Evolutionary conservation across 495 filamentous ascomycete genomes (phyloP).

Genomic region (Sphaerosporella brunnea): DNA sequence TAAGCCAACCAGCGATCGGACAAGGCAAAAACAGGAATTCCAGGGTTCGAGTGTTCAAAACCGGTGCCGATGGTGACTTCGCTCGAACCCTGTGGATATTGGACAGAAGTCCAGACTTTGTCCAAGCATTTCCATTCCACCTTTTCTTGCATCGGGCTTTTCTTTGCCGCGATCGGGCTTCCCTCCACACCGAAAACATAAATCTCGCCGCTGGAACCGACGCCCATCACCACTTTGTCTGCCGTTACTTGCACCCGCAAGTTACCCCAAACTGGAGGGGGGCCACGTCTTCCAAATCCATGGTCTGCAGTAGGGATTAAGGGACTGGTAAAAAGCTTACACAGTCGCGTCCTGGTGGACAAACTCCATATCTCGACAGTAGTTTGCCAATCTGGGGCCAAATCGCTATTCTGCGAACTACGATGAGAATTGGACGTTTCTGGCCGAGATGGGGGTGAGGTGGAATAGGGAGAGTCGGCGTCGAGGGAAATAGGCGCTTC

Average conservation of each 20-base stretch:
- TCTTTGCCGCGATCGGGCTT: constrained; percentile 8
- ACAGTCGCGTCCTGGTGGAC: constrained; percentile 9
- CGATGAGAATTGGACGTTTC: constrained; percentile 21
- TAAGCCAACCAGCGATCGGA: constrained; percentile 71
- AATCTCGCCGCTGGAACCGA: constrained; percentile 24
- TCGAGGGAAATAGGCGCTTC: constrained; percentile 18
- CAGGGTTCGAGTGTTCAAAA: not conserved
- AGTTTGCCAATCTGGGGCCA: constrained; percentile 23
- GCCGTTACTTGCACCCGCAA: constrained; percentile 27
- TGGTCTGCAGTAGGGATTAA: constrained; percentile 22
- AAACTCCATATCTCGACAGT: constrained; percentile 26
- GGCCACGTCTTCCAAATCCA: constrained; percentile 17
- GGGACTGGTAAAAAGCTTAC: constrained; percentile 20
- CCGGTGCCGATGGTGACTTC: not conserved
- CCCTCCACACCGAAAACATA: constrained; percentile 21
- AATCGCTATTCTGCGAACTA: constrained; percentile 14
- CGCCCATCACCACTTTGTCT: constrained; percentile 17
- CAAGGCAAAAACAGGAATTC: constrained; percentile 50
- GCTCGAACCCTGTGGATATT: constrained; percentile 6
- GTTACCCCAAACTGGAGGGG: constrained; percentile 26
- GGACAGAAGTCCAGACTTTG: constrained; percentile 22
- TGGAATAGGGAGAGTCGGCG: constrained; percentile 21
- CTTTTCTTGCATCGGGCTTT: not conserved
- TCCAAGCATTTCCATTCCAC: constrained; percentile 23
- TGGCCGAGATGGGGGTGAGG: constrained; percentile 21